Percentiles rank a stretch among this genome's conserved stretches.
phyloP scores from a whole-genome alignment of 768 basidiomycete genomes.

The Holtermanniella nyarrowii region DNA sequence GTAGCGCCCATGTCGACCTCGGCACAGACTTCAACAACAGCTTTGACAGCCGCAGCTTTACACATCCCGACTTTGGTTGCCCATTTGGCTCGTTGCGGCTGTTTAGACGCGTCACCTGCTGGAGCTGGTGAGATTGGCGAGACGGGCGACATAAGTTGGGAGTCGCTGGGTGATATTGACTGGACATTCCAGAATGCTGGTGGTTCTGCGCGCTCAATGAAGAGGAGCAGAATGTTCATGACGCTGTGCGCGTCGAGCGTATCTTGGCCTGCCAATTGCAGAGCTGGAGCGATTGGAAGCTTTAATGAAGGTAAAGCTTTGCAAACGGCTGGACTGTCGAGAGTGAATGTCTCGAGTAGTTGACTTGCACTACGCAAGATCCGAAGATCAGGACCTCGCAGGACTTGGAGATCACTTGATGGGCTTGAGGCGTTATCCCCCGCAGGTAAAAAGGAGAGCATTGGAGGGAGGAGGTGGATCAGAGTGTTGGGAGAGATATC shows the following conservation, averaged over 20 bases:
- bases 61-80: slow-evolving; percentile 4
- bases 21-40: slow-evolving; percentile 11
- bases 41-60: slow-evolving; percentile 13
- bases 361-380: not conserved
- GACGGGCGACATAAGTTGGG: not conserved
- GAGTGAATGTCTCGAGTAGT: not conserved
- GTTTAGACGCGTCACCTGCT: not conserved
- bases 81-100: not conserved
- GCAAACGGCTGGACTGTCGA: not conserved
- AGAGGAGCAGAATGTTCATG: not conserved
- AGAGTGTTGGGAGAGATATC: not conserved
- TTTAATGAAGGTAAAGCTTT: not conserved
- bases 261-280: not conserved
- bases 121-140: not conserved
- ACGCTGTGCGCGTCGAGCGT: not conserved
- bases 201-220: not conserved
- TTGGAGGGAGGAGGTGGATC: not conserved
- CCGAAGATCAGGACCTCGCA: not conserved
- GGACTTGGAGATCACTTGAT: not conserved
- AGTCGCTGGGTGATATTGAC: not conserved
- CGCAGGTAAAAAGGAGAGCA: not conserved
- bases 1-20: not conserved
- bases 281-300: not conserved
- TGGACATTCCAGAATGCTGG: not conserved
- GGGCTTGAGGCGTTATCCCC: not conserved